These are phyloP conservation scores for Patellifolia procumbens DNA, from an alignment of 179 eudicot species.

Conservation along the genomic window DNA sequence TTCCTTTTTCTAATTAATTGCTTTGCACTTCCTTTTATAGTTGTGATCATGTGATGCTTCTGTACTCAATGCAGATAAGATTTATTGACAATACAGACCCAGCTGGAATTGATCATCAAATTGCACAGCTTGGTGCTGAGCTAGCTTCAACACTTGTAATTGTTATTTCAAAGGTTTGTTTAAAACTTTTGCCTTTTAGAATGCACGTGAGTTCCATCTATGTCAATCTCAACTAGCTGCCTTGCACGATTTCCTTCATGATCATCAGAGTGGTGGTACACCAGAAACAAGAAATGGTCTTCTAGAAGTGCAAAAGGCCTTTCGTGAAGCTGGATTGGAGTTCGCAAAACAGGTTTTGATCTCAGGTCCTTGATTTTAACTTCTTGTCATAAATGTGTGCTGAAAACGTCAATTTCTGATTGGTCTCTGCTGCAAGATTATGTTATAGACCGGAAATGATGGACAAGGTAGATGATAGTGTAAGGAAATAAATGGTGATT, in stretches of 20 bases:
- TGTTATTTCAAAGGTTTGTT: constrained; percentile 47
- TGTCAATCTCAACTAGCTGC: constrained; percentile 11
- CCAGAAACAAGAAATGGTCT: constrained; percentile 41
- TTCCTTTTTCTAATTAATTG: neutral
- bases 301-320: constrained; percentile 55
- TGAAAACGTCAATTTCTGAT: neutral
- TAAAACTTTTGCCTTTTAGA: neutral
- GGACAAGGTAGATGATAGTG: too few relatives aligned
- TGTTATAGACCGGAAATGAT: too few relatives aligned
- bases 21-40: neutral
- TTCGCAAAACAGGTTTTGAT: constrained; percentile 64
- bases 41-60: constrained; percentile 7
- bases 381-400: constrained; percentile 30
- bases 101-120: too few relatives aligned
- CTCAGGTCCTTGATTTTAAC: constrained; percentile 73
- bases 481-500: too few relatives aligned
- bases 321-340: too few relatives aligned
- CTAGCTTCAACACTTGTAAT: too few relatives aligned
- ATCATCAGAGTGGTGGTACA: constrained; percentile 12
- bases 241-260: constrained; percentile 16
- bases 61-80: constrained; percentile 25
- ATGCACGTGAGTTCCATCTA: neutral
- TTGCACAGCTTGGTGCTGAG: constrained; percentile 45
- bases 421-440: neutral
- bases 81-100: too few relatives aligned